phyloP scores from a whole-genome alignment of 2,329 filamentous ascomycete species.

The Massarina eburnea region DNA sequence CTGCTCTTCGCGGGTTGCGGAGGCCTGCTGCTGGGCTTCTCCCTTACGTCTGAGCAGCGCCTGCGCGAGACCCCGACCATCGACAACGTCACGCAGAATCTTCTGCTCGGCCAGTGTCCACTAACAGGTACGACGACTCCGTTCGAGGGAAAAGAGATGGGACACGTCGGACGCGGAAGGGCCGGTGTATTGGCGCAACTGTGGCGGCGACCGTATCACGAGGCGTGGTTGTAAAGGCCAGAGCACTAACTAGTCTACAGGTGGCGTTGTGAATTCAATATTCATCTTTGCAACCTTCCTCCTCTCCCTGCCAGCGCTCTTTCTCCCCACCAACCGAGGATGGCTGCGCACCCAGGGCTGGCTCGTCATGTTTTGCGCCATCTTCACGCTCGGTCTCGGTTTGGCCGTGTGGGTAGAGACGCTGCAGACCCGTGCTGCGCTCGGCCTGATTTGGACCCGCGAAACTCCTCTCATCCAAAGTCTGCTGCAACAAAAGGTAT shows the following conservation, averaged over 20 bases:
- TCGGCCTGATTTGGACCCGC: conserved; percentile 61
- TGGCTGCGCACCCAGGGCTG: conserved; percentile 72
- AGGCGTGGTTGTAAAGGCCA: conserved; percentile 4
- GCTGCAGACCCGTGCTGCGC: conserved; percentile 64
- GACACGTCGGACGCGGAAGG: neutral
- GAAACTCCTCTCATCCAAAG: conserved; percentile 63
- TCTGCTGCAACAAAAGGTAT: conserved; percentile 69
- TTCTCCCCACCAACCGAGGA: conserved; percentile 64
- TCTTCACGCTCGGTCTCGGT: conserved; percentile 63
- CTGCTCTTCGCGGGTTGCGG: conserved; percentile 56
- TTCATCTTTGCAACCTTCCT: conserved; percentile 72
- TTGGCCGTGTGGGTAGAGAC: conserved; percentile 70
- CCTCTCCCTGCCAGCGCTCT: conserved; percentile 69
- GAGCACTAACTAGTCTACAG: conserved; percentile 43
- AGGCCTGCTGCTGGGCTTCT: conserved; percentile 55
- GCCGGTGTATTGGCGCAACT: conserved; percentile 24
- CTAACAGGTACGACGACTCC: conserved; percentile 50
- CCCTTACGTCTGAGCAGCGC: conserved; percentile 52
- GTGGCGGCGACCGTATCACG: conserved; percentile 22
- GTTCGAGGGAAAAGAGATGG: neutral
- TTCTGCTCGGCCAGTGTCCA: conserved; percentile 56
- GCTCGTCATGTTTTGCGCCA: conserved; percentile 66
- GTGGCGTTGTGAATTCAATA: conserved; percentile 71
- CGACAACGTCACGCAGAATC: conserved; percentile 53
- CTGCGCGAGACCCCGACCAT: conserved; percentile 47